Evolutionary conservation across 768 basidiomycete genomes (phyloP).

Genomic region (Suillus ampliporus): DNA sequence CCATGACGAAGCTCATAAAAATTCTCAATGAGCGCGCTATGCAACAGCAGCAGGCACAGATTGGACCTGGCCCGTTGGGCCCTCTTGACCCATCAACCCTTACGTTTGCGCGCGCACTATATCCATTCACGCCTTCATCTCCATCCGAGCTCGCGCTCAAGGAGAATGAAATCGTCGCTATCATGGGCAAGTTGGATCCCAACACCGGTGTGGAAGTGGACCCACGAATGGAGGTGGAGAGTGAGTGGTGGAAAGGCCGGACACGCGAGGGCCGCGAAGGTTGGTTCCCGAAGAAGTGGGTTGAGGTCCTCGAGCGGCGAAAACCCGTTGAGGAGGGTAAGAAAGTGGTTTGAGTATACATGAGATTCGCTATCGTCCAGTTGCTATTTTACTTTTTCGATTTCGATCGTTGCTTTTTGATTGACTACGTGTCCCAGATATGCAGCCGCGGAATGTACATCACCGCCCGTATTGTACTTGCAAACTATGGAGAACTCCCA

Average conservation of each 20-base stretch:
- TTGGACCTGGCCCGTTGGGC: constrained; percentile 39
- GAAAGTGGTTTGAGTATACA: constrained; percentile 43
- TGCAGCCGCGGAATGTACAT: background rate
- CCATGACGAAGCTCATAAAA: constrained; percentile 89
- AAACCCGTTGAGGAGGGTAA: constrained; percentile 43
- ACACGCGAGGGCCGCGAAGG: constrained; percentile 91
- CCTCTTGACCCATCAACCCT: constrained; percentile 81
- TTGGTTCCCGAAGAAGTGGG: constrained; percentile 94
- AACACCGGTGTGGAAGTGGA: constrained; percentile 71
- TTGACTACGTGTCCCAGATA: background rate
- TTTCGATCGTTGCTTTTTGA: background rate
- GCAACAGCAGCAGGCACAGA: constrained; percentile 47
- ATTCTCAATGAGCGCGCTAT: constrained; percentile 70
- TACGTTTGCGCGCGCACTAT: constrained; percentile 83
- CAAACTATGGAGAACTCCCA: background rate
- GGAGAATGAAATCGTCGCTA: constrained; percentile 92
- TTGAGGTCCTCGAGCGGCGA: constrained; percentile 67
- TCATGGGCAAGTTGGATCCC: constrained; percentile 81
- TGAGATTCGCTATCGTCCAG: background rate
- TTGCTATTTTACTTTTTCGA: background rate
- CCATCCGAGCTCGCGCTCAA: constrained; percentile 81
- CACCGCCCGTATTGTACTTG: background rate
- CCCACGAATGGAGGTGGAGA: constrained; percentile 60
- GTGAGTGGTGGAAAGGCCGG: constrained; percentile 95
- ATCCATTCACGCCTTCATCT: constrained; percentile 75